Base-by-base conservation (phyloP, 2,329 filamentous ascomycete species). In the Myriosclerotinia curreyana region DNA sequence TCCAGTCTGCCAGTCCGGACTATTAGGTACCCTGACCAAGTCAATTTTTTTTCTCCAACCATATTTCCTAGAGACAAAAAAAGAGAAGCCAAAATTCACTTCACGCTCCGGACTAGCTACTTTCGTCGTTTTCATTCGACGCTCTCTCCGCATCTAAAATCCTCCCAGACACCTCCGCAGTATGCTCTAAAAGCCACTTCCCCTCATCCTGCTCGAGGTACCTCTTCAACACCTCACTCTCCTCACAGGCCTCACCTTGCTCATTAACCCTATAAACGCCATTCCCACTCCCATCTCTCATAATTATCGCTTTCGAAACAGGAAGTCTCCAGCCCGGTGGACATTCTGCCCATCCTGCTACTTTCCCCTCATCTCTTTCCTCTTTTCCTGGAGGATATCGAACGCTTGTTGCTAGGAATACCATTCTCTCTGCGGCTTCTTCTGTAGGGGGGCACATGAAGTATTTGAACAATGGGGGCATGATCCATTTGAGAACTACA, bases 231-330 rank as follows among this genome's bases (percentile, higher is more conserved):
- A 38, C 12, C 34, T 40, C 44, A 17, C 46, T 44, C 17, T 42
- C 58, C 8, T 40, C 34, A 12, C 7, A 51, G n/a, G 46, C n/a
- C 4, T 60, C 58, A 6, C 36, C 34, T n/a, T 51, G n/a, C 34
- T 40, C 46, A 60, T 60, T 15, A 31, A 51, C 42, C 22, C 46
- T 60, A n/a, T 51, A 60, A 3, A 40, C 58, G 28, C 58, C 58
- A 51, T 60, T 60, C 12, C 58, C 58, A 7, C 34, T 14, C 5
- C 58, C 58, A 38, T 60, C 46, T 25, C 11, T 20, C 58, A 60
- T 60, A 25, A 28, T 8, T 46, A 60, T 51, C 2, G 58, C 15
- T 40, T 12, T 60, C 6, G 48, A n/a, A 25, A 60, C 48, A 12
- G 12, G n/a, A 5, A 38, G 12, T 17, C 8, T 51, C 34, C 38